Evolutionary conservation across 2,329 filamentous ascomycete genomes (phyloP).

Genomic region (Sclerotinia nivalis): DNA sequence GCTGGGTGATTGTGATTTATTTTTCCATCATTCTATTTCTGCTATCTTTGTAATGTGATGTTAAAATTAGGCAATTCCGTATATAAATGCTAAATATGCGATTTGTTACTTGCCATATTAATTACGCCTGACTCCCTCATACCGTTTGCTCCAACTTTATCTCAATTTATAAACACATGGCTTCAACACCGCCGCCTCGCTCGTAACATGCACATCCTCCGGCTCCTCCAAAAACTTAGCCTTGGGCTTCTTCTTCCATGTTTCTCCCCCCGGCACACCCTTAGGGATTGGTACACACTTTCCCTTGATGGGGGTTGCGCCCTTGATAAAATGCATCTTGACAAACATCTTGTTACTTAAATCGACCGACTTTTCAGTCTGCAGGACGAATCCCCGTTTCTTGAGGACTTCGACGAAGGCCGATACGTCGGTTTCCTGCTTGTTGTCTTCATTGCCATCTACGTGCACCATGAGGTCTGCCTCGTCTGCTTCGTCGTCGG

Average conservation of each 20-base stretch:
- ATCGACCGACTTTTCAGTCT: slow-evolving; percentile 66
- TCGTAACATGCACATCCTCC: slow-evolving; percentile 58
- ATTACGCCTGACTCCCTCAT: background rate
- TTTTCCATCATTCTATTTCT: background rate
- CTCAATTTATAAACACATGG: slow-evolving; percentile 95
- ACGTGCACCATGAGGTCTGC: slow-evolving; percentile 68
- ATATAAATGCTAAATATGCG: background rate
- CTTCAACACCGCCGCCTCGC: slow-evolving; percentile 72
- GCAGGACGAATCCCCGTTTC: slow-evolving; percentile 81
- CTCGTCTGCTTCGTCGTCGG: slow-evolving; percentile 50
- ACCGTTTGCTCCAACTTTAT: slow-evolving; percentile 21
- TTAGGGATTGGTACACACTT: slow-evolving; percentile 60
- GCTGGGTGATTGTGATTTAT: background rate
- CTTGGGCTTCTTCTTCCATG: slow-evolving; percentile 73
- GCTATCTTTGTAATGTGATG: background rate
- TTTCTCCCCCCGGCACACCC: slow-evolving; percentile 54
- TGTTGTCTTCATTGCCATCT: slow-evolving; percentile 63
- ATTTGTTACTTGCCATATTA: background rate
- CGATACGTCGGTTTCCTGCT: slow-evolving; percentile 79
- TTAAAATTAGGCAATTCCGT: background rate
- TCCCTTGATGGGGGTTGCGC: slow-evolving; percentile 69
- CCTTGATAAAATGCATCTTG: slow-evolving; percentile 91
- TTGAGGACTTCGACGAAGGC: slow-evolving; percentile 83
- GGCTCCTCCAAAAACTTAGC: slow-evolving; percentile 69
- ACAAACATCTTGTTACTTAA: slow-evolving; percentile 98